Conservation (phyloP, 371 early-diverging fungal species). For the Syncephalastrum racemosum region DNA sequence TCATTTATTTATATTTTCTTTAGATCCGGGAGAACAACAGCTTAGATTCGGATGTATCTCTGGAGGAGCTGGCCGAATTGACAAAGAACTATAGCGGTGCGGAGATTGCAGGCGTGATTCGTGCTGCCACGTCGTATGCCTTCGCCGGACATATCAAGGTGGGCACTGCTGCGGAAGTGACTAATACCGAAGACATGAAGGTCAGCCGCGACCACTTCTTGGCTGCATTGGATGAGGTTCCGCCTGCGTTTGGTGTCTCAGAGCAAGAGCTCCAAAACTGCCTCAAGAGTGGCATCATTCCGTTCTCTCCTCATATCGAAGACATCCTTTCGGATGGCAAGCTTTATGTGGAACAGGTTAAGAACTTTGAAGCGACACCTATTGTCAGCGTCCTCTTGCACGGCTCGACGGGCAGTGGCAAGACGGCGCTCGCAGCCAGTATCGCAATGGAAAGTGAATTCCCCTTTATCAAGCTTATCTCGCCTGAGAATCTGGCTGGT, state of each 20-base stretch:
- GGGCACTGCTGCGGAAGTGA: constrained; percentile 76
- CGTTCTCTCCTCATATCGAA: constrained; percentile 71
- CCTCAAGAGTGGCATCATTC: constrained; percentile 84
- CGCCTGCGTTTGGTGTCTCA: constrained; percentile 97
- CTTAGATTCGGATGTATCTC: constrained; percentile 86
- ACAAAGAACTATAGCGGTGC: constrained; percentile 99
- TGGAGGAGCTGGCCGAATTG: constrained; percentile 85
- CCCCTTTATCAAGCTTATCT: constrained; percentile 98
- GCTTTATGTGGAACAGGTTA: constrained; percentile 87
- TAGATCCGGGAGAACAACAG: constrained; percentile 89
- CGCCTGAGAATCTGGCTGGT: constrained; percentile 98
- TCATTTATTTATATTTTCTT: not conserved
- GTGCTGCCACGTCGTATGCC: constrained; percentile 99
- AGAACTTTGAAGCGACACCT: constrained; percentile 80
- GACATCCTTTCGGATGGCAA: constrained; percentile 80
- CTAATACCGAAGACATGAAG: constrained; percentile 88
- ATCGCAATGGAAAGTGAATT: constrained; percentile 94
- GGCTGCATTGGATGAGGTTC: constrained; percentile 94
- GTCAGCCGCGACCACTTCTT: constrained; percentile 94
- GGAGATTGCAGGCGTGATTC: constrained; percentile 97
- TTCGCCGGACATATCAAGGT: constrained; percentile 97
- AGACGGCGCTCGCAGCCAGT: constrained; percentile 97
- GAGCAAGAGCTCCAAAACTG: constrained; percentile 91
- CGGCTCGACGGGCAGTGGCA: constrained; percentile 93
- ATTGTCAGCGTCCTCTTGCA: constrained; percentile 87